Base-by-base conservation (phyloP, 164 flowering plant species). In the Nelumbo lutea region DNA sequence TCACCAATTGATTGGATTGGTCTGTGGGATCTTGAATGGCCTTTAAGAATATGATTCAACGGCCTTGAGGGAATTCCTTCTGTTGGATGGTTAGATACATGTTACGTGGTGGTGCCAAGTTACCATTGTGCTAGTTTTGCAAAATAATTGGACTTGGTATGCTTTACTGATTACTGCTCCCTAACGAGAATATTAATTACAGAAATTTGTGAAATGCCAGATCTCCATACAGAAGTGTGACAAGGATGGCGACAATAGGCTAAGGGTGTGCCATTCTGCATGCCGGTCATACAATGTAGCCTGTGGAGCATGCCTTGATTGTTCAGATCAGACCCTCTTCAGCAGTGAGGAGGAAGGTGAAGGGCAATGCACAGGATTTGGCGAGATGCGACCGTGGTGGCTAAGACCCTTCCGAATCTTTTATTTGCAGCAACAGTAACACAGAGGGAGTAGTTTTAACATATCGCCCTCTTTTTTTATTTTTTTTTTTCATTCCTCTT, bases 141-240 rank as follows among this genome's bases (percentile, higher is more conserved):
- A 27, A 27, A 27, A 27, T 27, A 27, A 27, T 27, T 27, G 27
- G 27, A 27, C 27, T 27, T 27, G 27, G 27, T 27, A 27, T 27
- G 27, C 27, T 27, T 27, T 1, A 13, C 47, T n/a, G 27, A 11
- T 60, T 27, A 51, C 15, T 43, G 0, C 59, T 5, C 4, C 13
- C 52, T 42, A 42, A n/a, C 14, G 57, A 53, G 2, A 53, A 53
- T 11, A 38, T 43, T 40, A 0, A 40, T 46, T 27, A 6, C 14
- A 13, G 8, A 3, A 65, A 39, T 3, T 68, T 43, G 5, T 51
- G 15, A 58, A 50, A 44, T 67, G n/a, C 38, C 93, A 96, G 99
- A 96, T 96, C 67, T 93, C 99, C 6, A 96, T 96, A 72, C 99
- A 96, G 73, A 93, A 87, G 77, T 96, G 99, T 56, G 98, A 96